Evolutionary conservation across 1,284 basidiomycete species (phyloP).

Genomic region (Apiotrichum akiyoshidainum): DNA sequence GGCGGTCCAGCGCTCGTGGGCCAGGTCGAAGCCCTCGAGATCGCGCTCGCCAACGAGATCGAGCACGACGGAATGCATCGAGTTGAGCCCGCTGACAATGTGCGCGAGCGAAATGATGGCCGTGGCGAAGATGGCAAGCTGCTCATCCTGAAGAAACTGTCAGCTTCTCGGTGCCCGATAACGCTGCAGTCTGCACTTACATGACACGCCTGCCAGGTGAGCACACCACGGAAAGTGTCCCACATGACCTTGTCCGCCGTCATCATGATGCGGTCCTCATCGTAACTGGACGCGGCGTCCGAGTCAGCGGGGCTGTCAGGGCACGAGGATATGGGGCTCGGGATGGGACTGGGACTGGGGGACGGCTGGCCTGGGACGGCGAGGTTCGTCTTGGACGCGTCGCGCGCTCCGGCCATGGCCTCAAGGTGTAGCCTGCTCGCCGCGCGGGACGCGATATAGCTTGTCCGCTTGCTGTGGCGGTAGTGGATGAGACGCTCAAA

Average conservation of each 20-base stretch:
- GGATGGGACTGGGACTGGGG: not conserved
- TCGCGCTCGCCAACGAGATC: conserved; percentile 43
- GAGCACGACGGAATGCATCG: conserved; percentile 36
- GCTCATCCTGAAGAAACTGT: conserved; percentile 34
- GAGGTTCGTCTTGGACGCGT: not conserved
- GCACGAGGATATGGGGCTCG: not conserved
- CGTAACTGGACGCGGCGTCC: not conserved
- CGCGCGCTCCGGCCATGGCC: not conserved
- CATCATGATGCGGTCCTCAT: conserved; percentile 2
- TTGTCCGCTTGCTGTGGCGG: conserved; percentile 6
- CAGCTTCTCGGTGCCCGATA: not conserved
- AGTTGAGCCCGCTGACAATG: conserved; percentile 36
- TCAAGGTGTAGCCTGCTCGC: not conserved
- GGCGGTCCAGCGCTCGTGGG: conserved; percentile 36
- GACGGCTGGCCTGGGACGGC: not conserved
- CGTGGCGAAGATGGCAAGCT: conserved; percentile 44
- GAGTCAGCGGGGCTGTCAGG: not conserved
- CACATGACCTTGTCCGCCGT: conserved; percentile 3
- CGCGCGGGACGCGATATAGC: not conserved
- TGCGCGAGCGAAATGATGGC: conserved; percentile 41
- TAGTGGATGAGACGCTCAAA: conserved; percentile 44
- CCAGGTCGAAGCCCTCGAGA: conserved; percentile 38
- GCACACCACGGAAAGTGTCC: conserved; percentile 8
- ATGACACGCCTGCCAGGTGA: conserved; percentile 27
- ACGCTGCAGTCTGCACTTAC: conserved; percentile 11